phyloP scores from a whole-genome alignment of 129 eudicot species.

The Centella asiatica region DNA sequence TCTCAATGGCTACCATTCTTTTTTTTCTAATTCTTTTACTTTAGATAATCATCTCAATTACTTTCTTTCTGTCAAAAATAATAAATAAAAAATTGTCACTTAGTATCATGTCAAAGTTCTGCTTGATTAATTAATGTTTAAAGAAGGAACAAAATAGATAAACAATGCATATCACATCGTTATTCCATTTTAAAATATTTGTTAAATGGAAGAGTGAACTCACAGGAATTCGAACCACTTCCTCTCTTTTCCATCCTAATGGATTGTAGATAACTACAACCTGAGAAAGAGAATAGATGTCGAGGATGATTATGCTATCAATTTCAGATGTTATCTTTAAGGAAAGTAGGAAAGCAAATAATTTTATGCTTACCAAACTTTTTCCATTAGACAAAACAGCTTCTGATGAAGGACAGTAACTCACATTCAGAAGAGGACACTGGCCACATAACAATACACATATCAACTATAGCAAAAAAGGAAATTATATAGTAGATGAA shows the following conservation, averaged over 20 bases:
- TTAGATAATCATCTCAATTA: not conserved
- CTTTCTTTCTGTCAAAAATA: not conserved
- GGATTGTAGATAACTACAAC: conserved; percentile 77
- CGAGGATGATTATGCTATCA: not conserved
- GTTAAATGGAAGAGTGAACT: conserved; percentile 23
- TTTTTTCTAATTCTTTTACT: no score
- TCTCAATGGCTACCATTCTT: no score
- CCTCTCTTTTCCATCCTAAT: conserved; percentile 92
- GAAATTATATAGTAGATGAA: not conserved
- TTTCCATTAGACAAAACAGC: conserved; percentile 55
- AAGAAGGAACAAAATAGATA: not conserved
- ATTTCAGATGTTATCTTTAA: not conserved
- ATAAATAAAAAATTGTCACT: not conserved
- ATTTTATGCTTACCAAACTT: conserved; percentile 50
- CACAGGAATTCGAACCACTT: conserved; percentile 88
- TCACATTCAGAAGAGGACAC: conserved; percentile 93
- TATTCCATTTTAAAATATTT: not conserved
- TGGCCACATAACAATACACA: conserved; percentile 20
- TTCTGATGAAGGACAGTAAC: conserved; percentile 91
- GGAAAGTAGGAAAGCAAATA: not conserved
- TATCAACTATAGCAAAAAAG: not conserved
- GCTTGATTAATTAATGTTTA: not conserved
- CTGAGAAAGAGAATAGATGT: conserved; percentile 15
- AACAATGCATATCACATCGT: not conserved
- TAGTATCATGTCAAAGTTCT: not conserved